phyloP scores from a whole-genome alignment of 2,329 filamentous ascomycete species.

The Dactylellina sp. region DNA sequence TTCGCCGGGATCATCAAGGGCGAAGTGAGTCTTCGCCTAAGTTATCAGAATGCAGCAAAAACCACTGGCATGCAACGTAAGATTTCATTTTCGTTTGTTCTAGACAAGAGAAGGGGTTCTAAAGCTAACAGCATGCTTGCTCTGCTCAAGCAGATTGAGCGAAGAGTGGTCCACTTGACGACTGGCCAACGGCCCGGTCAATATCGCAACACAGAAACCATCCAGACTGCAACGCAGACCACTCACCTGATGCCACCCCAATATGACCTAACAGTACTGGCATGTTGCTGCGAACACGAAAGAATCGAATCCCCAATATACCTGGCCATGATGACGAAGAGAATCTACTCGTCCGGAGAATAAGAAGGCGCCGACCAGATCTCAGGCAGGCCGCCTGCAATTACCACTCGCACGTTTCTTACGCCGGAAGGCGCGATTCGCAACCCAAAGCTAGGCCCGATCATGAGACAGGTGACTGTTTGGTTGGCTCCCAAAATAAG shows the following conservation, averaged over 20 bases:
- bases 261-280: neutral
- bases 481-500: conserved; percentile 37
- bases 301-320: neutral
- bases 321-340: neutral
- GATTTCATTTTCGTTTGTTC: too few relatives aligned
- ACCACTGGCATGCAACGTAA: too few relatives aligned
- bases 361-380: neutral
- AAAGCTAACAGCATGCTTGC: too few relatives aligned
- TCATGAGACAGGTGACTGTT: conserved; percentile 21
- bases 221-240: conserved; percentile 42
- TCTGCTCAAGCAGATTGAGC: too few relatives aligned
- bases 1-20: too few relatives aligned
- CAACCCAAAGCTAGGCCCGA: conserved; percentile 24
- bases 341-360: neutral
- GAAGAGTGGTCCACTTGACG: too few relatives aligned
- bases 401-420: conserved; percentile 1
- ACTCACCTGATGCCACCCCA: neutral
- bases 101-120: too few relatives aligned
- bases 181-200: too few relatives aligned
- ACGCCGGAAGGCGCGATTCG: conserved; percentile 14
- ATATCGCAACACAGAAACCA: conserved; percentile 31
- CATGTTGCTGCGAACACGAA: neutral
- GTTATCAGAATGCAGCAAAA: neutral
- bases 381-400: conserved; percentile 13
- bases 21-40: too few relatives aligned